A percentile compares a stretch with the other conserved stretches of the same genome.
phyloP scores from a whole-genome alignment of 2,329 filamentous ascomycete genomes.

The Hirsutella thompsonii region DNA sequence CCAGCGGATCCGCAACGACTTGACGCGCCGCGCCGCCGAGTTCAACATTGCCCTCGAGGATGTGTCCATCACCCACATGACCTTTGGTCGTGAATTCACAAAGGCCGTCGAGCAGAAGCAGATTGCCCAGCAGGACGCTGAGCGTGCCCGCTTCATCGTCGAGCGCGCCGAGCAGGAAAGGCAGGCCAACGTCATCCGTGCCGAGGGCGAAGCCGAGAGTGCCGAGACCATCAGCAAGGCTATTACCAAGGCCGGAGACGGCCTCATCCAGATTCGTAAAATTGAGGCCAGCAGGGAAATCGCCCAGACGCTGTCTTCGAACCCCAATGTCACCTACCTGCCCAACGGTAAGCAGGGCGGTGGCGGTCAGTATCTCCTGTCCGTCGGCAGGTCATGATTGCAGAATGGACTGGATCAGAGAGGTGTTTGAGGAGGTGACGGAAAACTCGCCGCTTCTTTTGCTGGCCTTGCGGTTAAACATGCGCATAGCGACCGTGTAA shows the following conservation, averaged over 20 bases:
- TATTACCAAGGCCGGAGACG: constrained; percentile 85
- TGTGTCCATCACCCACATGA: constrained; percentile 99
- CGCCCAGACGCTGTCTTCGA: constrained; percentile 73
- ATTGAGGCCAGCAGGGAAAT: constrained; percentile 97
- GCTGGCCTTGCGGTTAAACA: constrained; percentile 7
- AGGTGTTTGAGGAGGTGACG: constrained; percentile 5
- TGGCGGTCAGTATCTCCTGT: constrained; percentile 40
- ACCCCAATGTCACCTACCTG: constrained; percentile 93
- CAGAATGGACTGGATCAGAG: constrained; percentile 6
- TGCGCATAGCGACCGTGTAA: constrained; percentile 19
- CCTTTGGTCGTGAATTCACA: constrained; percentile 97
- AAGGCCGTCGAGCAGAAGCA: constrained; percentile 99
- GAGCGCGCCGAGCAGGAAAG: constrained; percentile 98
- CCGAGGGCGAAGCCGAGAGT: constrained; percentile 94
- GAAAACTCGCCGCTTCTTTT: constrained; percentile 20
- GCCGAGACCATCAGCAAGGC: constrained; percentile 92
- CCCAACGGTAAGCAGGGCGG: constrained; percentile 61
- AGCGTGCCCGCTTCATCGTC: constrained; percentile 94
- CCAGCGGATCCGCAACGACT: constrained; percentile 83
- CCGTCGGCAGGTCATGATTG: constrained; percentile 29
- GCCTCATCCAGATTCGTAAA: constrained; percentile 87
- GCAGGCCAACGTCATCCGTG: constrained; percentile 95
- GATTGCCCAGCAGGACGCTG: constrained; percentile 97
- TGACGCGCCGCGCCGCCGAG: constrained; percentile 83
- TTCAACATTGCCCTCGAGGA: constrained; percentile 99